Evolutionary conservation across 495 filamentous ascomycete genomes (phyloP).

Genomic region (Rusavskia elegans): DNA sequence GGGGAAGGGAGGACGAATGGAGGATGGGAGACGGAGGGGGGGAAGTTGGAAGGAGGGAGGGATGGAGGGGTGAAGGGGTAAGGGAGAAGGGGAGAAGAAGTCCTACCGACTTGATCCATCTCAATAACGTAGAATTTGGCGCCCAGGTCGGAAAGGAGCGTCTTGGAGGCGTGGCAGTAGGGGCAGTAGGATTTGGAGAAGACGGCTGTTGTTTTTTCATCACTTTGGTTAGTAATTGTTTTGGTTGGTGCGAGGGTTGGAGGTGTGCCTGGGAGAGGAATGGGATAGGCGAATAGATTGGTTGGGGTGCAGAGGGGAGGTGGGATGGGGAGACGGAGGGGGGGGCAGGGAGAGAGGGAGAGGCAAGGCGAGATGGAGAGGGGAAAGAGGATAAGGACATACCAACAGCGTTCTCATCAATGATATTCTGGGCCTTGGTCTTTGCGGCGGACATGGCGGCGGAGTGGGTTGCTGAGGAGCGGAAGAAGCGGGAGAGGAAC

Average conservation of each 20-base stretch:
- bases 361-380: neutral
- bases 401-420: conserved; percentile 86
- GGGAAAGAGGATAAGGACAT: conserved; percentile 20
- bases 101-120: conserved; percentile 66
- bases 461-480: conserved; percentile 38
- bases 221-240: no score
- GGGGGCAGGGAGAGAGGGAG: no score
- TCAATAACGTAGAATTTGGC: conserved; percentile 66
- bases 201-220: conserved; percentile 41
- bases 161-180: conserved; percentile 76
- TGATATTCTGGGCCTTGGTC: conserved; percentile 69
- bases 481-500: conserved; percentile 67
- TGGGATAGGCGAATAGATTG: neutral
- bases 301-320: neutral
- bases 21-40: neutral
- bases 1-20: neutral
- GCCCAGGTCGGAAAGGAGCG: conserved; percentile 45
- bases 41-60: neutral
- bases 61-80: neutral
- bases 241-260: no score
- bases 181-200: conserved; percentile 97
- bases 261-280: no score
- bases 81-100: neutral
- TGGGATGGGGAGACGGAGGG: neutral
- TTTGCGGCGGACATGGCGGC: conserved; percentile 71